Percentiles rank a stretch among this genome's conserved stretches.
phyloP scores from a whole-genome alignment of 176 grass and related monocot genomes.

The Rhynchospora pubera region DNA sequence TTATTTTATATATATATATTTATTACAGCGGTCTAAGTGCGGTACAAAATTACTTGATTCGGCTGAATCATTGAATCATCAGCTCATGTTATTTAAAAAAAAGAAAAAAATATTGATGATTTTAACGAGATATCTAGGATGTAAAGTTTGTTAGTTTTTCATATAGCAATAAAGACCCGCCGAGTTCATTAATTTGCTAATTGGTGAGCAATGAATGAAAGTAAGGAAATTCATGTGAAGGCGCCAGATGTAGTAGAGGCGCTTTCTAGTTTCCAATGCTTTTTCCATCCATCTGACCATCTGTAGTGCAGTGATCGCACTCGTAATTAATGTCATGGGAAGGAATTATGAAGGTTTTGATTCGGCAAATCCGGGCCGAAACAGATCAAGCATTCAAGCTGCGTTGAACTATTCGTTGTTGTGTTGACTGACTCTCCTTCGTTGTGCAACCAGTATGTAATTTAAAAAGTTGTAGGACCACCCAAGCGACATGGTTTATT shows the following conservation, averaged over 20 bases:
- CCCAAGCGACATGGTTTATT: neutral
- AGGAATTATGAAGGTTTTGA: neutral
- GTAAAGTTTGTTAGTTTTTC: neutral
- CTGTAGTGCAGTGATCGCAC: neutral
- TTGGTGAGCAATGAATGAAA: neutral
- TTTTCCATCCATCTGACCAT: too few species aligned
- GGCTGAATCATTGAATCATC: too few species aligned
- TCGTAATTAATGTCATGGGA: neutral
- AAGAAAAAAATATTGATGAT: too few species aligned
- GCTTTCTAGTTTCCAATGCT: neutral
- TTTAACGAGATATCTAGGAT: too few species aligned
- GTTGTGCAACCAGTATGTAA: neutral
- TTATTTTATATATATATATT: too few species aligned
- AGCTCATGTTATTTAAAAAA: too few species aligned
- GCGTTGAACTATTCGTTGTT: neutral
- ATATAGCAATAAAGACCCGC: neutral
- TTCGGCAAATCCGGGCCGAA: neutral
- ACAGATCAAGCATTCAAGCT: neutral
- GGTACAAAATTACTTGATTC: too few species aligned
- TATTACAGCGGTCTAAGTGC: too few species aligned
- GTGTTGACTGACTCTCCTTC: neutral
- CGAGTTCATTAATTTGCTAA: neutral
- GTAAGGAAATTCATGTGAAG: conserved; percentile 3
- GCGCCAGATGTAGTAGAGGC: neutral
- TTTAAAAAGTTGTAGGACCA: neutral